phyloP scores from a whole-genome alignment of 2,329 filamentous ascomycete genomes.

The Thelonectria rubi region DNA sequence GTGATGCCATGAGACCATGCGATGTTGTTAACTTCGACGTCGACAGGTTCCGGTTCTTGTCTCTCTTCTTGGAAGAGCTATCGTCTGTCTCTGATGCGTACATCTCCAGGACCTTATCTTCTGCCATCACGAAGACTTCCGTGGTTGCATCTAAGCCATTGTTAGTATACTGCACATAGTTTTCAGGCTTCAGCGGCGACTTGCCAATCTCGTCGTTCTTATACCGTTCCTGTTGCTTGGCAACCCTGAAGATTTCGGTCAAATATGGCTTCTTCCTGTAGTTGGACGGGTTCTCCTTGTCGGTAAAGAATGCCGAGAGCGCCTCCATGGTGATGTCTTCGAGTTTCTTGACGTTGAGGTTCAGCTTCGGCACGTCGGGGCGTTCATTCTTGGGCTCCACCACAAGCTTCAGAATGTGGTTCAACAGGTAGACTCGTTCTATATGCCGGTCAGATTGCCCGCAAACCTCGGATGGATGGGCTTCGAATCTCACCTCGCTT shows the following conservation, averaged over 20 bases:
- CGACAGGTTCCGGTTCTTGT: slow-evolving; percentile 52
- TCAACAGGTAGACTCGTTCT: slow-evolving; percentile 69
- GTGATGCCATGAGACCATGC: slow-evolving; percentile 48
- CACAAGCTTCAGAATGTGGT: slow-evolving; percentile 68
- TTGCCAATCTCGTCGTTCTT: slow-evolving; percentile 66
- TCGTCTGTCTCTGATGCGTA: slow-evolving; percentile 60
- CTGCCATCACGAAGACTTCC: slow-evolving; percentile 60
- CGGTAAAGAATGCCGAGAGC: slow-evolving; percentile 63
- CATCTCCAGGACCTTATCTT: slow-evolving; percentile 60
- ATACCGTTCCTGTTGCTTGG: slow-evolving; percentile 64
- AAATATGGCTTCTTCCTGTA: slow-evolving; percentile 63
- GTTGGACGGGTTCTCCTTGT: slow-evolving; percentile 64
- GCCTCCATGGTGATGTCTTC: slow-evolving; percentile 68
- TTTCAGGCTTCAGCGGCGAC: slow-evolving; percentile 22
- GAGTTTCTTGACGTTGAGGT: slow-evolving; percentile 63
- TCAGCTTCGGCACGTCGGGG: slow-evolving; percentile 60
- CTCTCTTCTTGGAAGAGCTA: slow-evolving; percentile 53
- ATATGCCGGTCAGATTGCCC: slow-evolving; percentile 18
- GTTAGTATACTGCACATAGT: neutral
- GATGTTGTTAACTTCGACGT: slow-evolving; percentile 47
- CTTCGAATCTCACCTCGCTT: slow-evolving; percentile 64
- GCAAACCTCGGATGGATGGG: neutral
- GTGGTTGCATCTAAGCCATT: slow-evolving; percentile 55
- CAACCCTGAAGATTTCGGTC: slow-evolving; percentile 70
- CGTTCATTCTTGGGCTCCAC: slow-evolving; percentile 61